Evolutionary conservation across 2,329 filamentous ascomycete species (phyloP).

Genomic region (Fonsecaea pedrosoi): DNA sequence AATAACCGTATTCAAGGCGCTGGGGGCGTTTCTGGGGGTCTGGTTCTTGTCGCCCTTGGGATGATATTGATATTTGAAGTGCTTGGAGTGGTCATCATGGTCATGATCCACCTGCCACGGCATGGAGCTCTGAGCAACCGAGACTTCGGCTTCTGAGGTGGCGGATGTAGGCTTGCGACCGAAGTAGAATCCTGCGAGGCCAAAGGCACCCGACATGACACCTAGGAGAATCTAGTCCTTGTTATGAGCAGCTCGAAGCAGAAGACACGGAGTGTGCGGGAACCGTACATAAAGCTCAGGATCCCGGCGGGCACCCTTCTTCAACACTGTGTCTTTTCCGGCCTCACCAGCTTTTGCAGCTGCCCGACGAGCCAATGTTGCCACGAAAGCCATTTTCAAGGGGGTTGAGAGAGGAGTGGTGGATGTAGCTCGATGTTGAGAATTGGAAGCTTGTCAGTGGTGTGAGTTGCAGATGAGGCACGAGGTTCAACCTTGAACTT

Average conservation of each 20-base stretch:
- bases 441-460: slow-evolving; percentile 17
- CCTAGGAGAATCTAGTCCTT: slow-evolving; percentile 77
- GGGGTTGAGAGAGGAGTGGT: slow-evolving; percentile 15
- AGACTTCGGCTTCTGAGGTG: slow-evolving; percentile 79
- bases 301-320: slow-evolving; percentile 71
- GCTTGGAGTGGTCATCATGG: slow-evolving; percentile 65
- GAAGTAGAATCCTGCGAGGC: slow-evolving; percentile 81
- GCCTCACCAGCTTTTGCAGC: slow-evolving; percentile 48
- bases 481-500: slow-evolving; percentile 2
- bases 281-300: slow-evolving; percentile 74
- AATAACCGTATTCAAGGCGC: slow-evolving; percentile 92
- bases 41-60: slow-evolving; percentile 81
- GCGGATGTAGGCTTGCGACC: slow-evolving; percentile 84
- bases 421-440: slow-evolving; percentile 11
- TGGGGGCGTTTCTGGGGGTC: slow-evolving; percentile 85
- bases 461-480: slow-evolving; percentile 27
- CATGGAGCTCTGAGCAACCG: slow-evolving; percentile 78
- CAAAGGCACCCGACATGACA: slow-evolving; percentile 88
- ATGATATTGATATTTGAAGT: slow-evolving; percentile 77
- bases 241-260: slow-evolving; percentile 15
- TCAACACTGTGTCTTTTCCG: slow-evolving; percentile 53
- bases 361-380: slow-evolving; percentile 27
- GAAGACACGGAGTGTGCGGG: slow-evolving; percentile 5
- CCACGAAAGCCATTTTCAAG: slow-evolving; percentile 25
- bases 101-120: slow-evolving; percentile 83